phyloP scores from a whole-genome alignment of 306 rosid species.

The Quercus cerris region DNA sequence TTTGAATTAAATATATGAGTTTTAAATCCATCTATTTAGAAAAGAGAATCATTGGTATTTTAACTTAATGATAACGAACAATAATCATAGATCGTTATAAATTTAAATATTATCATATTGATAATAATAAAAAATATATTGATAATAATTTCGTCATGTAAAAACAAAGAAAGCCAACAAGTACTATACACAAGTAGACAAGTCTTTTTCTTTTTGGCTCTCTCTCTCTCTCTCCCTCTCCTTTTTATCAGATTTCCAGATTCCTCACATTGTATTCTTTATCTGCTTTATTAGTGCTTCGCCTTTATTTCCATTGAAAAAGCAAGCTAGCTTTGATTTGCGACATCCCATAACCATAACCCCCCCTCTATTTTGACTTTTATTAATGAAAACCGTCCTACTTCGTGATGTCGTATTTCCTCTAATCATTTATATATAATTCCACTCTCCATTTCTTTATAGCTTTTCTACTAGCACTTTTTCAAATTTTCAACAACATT shows the following conservation, averaged over 20 bases:
- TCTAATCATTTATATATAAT: not conserved
- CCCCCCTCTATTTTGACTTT: not conserved
- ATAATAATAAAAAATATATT: too few relatives aligned
- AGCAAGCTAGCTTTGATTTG: slow-evolving; percentile 3
- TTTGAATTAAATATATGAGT: too few relatives aligned
- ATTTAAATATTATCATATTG: too few relatives aligned
- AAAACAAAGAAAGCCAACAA: too few relatives aligned
- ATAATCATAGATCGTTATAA: too few relatives aligned
- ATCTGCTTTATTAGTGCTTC: not conserved
- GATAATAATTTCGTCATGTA: too few relatives aligned
- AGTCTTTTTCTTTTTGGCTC: not conserved
- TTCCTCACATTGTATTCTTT: not conserved
- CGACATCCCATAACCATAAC: not conserved
- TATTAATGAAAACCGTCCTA: not conserved
- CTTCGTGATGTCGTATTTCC: not conserved
- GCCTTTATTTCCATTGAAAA: slow-evolving; percentile 9
- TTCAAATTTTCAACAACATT: not conserved
- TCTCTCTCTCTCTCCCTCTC: not conserved
- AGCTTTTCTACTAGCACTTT: not conserved
- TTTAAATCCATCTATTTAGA: too few relatives aligned
- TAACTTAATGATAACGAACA: too few relatives aligned
- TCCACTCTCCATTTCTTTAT: not conserved
- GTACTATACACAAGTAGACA: too few relatives aligned
- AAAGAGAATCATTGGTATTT: too few relatives aligned
- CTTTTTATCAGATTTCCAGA: not conserved